A percentile compares a stretch with the other conserved stretches of the same genome.
phyloP scores from a whole-genome alignment of 306 rosid genomes.

The Fragaria vesca region DNA sequence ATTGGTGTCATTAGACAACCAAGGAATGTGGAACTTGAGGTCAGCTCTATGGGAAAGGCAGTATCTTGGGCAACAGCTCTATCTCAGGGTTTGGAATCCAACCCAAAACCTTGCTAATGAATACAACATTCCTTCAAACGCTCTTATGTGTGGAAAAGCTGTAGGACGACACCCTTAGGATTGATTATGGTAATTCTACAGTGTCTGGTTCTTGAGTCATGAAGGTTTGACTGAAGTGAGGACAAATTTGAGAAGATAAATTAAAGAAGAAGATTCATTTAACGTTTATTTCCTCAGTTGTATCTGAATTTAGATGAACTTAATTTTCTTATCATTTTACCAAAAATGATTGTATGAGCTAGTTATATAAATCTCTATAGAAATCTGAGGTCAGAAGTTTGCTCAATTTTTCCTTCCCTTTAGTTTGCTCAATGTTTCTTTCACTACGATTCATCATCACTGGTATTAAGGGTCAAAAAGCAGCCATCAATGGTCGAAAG shows the following conservation, averaged over 20 bases:
- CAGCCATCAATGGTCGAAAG: background rate
- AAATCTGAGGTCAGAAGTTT: background rate
- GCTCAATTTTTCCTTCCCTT: background rate
- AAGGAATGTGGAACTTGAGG: slow-evolving; percentile 97
- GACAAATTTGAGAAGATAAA: background rate
- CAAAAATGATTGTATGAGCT: background rate
- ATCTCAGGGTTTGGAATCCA: slow-evolving; percentile 77
- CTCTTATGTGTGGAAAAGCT: slow-evolving; percentile 83
- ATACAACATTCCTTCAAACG: slow-evolving; percentile 72
- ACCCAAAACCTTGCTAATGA: slow-evolving; percentile 68
- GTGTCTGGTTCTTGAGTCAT: slow-evolving; percentile 37
- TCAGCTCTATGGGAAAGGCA: slow-evolving; percentile 96
- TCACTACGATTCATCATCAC: background rate
- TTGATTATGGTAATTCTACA: background rate
- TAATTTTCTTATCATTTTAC: background rate
- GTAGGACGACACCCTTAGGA: slow-evolving; percentile 46
- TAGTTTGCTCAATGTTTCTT: background rate
- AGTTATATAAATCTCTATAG: background rate
- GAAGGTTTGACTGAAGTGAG: slow-evolving; percentile 53
- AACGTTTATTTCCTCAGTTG: background rate
- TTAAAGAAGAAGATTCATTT: background rate
- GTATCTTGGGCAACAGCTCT: slow-evolving; percentile 87
- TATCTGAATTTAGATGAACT: slow-evolving; percentile 5
- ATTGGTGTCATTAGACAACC: slow-evolving; percentile 88
- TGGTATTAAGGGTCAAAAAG: background rate